Evolutionary conservation across 2,329 filamentous ascomycete species (phyloP).

Genomic region (Colletotrichum sp.): DNA sequence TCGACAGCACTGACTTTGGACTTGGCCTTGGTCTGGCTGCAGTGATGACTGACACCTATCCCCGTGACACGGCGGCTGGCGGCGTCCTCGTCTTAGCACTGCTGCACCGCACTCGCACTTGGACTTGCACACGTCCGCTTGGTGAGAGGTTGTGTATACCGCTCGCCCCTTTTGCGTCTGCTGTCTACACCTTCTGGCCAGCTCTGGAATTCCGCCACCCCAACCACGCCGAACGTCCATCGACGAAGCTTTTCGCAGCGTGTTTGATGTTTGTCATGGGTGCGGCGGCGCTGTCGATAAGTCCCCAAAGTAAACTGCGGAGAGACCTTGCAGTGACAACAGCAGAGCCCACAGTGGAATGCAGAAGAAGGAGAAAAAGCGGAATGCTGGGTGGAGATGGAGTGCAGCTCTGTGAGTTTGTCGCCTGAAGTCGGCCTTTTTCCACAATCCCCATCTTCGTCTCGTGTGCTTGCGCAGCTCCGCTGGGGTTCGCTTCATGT

Average conservation of each 20-base stretch:
- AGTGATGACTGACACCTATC: not conserved
- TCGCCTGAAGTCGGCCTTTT: not conserved
- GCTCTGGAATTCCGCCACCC: not conserved
- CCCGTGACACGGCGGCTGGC: not conserved
- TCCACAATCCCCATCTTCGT: constrained; percentile 6
- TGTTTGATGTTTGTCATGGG: constrained; percentile 14
- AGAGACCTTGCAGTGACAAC: not conserved
- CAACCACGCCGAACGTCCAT: not conserved
- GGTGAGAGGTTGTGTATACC: not conserved
- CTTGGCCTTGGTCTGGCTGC: not conserved
- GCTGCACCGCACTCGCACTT: not conserved
- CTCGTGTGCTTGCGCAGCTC: constrained; percentile 9
- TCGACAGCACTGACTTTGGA: constrained; percentile 5
- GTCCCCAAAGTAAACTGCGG: not conserved
- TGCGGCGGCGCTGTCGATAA: not conserved
- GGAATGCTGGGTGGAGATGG: constrained; percentile 4
- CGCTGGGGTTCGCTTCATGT: constrained; percentile 2
- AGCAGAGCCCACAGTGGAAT: not conserved
- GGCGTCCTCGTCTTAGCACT: not conserved
- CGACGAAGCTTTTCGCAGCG: constrained; percentile 4
- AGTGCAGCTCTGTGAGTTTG: not conserved
- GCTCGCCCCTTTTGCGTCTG: not conserved
- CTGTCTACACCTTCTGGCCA: not conserved
- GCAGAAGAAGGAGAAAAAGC: not conserved
- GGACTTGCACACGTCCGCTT: not conserved